Percentiles rank a stretch among this genome's conserved stretches.
Evolutionary conservation across 78 protist species (phyloP).

Genomic region (slime mould (Dictyostelium discoideum)): DNA sequence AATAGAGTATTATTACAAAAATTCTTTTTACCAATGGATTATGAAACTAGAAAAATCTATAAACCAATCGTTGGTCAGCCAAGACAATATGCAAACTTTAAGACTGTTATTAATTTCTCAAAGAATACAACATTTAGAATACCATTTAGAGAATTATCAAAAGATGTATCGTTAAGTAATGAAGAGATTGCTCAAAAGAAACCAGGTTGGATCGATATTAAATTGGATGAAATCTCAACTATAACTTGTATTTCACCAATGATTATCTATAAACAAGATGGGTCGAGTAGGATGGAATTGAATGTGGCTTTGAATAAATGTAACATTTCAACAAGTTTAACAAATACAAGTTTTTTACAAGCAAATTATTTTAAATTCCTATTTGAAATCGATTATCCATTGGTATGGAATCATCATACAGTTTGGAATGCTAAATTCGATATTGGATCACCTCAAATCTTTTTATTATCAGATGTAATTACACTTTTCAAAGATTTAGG

Average conservation of each 20-base stretch:
- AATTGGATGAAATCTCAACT: conserved; percentile 39
- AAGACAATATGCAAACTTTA: conserved; percentile 42
- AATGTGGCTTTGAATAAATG: neutral
- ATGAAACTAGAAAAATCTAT: conserved; percentile 23
- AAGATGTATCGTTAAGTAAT: neutral
- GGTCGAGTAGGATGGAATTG: neutral
- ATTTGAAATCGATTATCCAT: conserved; percentile 29
- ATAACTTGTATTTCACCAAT: conserved; percentile 32
- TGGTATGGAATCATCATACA: conserved; percentile 74
- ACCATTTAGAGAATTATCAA: conserved; percentile 74
- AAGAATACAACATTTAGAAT: conserved; percentile 44
- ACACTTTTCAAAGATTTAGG: conserved; percentile 67
- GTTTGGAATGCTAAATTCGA: conserved; percentile 36
- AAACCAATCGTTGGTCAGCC: conserved; percentile 55
- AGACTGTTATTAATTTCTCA: neutral
- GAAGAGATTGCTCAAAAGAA: conserved; percentile 30
- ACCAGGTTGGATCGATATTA: conserved; percentile 63
- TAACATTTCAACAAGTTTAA: conserved; percentile 33
- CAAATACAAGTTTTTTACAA: conserved; percentile 32
- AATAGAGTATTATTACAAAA: conserved; percentile 37
- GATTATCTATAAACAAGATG: neutral
- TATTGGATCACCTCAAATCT: conserved; percentile 49
- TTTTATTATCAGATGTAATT: conserved; percentile 44
- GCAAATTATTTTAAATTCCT: neutral
- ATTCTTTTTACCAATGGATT: conserved; percentile 69